Evolutionary conservation across 495 filamentous ascomycete genomes (phyloP), one percentile per base, ranked within the genome.

Genomic region (Talaromyces ruber): DNA sequence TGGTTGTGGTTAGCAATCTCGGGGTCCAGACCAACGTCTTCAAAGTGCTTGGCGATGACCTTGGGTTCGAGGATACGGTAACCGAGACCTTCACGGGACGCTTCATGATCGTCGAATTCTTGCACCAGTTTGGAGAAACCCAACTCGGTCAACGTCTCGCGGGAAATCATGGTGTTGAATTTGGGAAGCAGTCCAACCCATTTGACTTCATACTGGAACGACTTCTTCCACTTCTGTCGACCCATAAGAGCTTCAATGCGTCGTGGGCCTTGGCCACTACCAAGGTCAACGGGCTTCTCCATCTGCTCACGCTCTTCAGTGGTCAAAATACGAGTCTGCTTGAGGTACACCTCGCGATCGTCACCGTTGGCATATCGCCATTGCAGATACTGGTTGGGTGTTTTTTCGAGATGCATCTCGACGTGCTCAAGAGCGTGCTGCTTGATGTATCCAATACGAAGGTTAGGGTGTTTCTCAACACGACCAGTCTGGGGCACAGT

Each of bases 401-500:
- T 99, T 84, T 98, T 98, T 73, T 99, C 94, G 65, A 99, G 82
- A 70, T 99, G 94, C 93, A 97, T 95, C 77, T 98, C 93, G 11
- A 99, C 93, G 84, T 98, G 94, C 80, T 99, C 94, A 11, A 99
- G 84, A 21, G 95, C 96, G 72, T 98, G 95, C 77, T 99, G 95
- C 79, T 97, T 97, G 82, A 98, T 97, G 81, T 98, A 98, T 53
- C 95, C 95, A 69, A 99, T 97, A 81, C 95, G 95, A 57, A 99
- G 75, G 71, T 98, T 98, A 68, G 95, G 95, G 71, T 99, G 95
- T 79, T 98, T 98, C 81, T 98, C 92, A 7, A 99, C 93, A 74
- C 85, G 91, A 53, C 95, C 95, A 25, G 71, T 70, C 65, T 92
- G 90, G 1, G 95, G 94, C 64, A 97, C 87, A 22, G 86, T 84